Evolutionary conservation across 2,329 filamentous ascomycete species (phyloP).

Genomic region (Sporothrix dimorphospora): DNA sequence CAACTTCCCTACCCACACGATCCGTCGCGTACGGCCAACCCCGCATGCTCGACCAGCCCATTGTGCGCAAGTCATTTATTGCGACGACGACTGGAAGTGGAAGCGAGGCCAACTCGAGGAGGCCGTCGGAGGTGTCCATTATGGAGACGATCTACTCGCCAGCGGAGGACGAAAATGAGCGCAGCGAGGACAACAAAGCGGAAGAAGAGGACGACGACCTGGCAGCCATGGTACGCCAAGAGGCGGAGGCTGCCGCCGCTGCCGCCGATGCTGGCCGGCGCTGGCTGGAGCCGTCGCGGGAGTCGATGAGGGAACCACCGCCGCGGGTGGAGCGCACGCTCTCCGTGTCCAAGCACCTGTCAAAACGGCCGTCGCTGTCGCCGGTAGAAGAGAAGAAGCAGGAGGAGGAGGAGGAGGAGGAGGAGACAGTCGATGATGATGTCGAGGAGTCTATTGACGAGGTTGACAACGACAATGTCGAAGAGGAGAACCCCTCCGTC

Average conservation of each 20-base stretch:
- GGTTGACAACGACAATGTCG: too few species aligned
- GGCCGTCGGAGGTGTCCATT: conserved; percentile 14
- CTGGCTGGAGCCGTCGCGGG: conserved; percentile 17
- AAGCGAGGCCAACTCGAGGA: background rate
- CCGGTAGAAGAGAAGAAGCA: conserved; percentile 17
- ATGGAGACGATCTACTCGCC: conserved; percentile 25
- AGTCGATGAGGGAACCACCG: background rate
- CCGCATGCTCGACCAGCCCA: conserved; percentile 12
- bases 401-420: background rate
- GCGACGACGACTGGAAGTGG: background rate
- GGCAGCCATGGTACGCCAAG: conserved; percentile 19
- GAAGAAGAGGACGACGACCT: background rate
- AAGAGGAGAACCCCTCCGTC: background rate
- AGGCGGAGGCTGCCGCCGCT: background rate
- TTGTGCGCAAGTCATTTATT: conserved; percentile 23
- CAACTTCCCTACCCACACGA: background rate
- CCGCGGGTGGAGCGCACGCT: background rate
- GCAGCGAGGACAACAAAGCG: background rate
- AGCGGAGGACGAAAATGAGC: background rate
- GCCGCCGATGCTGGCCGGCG: background rate
- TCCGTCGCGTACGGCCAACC: conserved; percentile 14
- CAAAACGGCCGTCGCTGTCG: background rate
- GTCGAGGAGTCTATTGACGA: background rate
- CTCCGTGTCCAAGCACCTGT: background rate
- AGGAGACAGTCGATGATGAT: background rate